These are phyloP conservation scores for Sporothrix phasma DNA, from an alignment of 2,329 filamentous ascomycete species.

Conservation along the genomic window DNA sequence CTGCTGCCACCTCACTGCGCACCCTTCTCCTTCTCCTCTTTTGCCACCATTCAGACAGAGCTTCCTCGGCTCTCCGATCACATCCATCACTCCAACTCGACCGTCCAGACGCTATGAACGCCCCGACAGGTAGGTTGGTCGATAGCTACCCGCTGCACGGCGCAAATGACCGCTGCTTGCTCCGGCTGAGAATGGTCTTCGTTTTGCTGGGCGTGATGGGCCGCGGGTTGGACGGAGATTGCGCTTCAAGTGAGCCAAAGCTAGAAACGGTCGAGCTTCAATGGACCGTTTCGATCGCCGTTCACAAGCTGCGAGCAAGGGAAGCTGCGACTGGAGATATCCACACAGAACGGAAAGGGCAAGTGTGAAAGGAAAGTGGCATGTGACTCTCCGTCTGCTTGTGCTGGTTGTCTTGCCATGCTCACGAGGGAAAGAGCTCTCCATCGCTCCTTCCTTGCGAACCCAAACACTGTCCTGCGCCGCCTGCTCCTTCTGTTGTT, in stretches of 20 bases:
- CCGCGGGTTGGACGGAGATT: neutral
- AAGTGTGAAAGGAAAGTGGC: neutral
- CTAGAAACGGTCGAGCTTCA: neutral
- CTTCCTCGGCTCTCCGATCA: neutral
- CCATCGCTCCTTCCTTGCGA: neutral
- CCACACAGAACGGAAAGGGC: neutral
- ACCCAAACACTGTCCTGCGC: neutral
- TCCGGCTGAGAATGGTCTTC: neutral
- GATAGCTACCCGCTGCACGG: neutral
- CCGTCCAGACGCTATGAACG: slow-evolving; percentile 38
- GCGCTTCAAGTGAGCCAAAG: slow-evolving; percentile 1
- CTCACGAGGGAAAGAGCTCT: neutral
- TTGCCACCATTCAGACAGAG: too few relatives aligned
- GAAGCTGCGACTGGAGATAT: neutral
- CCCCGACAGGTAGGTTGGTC: slow-evolving; percentile 40
- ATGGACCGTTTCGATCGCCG: neutral
- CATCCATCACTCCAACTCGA: neutral
- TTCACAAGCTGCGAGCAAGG: neutral
- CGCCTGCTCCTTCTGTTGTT: neutral
- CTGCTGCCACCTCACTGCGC: neutral
- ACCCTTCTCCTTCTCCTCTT: neutral
- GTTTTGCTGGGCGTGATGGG: neutral
- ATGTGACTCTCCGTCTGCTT: neutral
- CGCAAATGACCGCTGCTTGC: neutral
- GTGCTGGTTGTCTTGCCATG: neutral